Percentiles rank a stretch among this genome's conserved stretches.
Evolutionary conservation across 1,284 basidiomycete species (phyloP).

Genomic region (Ustilago trichophora): DNA sequence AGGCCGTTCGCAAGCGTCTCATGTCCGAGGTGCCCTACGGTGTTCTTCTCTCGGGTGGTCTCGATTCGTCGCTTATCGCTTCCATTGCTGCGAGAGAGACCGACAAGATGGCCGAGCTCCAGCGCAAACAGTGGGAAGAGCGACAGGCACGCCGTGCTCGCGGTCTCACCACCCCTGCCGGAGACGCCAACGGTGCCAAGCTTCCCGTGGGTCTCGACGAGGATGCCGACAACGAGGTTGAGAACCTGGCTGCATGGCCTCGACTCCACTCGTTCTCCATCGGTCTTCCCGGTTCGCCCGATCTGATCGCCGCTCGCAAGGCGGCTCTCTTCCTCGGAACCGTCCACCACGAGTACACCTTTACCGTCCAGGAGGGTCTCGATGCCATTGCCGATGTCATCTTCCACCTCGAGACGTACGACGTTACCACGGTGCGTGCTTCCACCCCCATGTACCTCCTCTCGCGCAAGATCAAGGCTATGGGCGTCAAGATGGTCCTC

Average conservation of each 20-base stretch:
- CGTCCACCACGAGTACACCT: slow-evolving; percentile 96
- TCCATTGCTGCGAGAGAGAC: slow-evolving; percentile 96
- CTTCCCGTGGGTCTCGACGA: slow-evolving; percentile 60
- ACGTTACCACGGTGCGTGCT: slow-evolving; percentile 97
- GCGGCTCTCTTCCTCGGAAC: slow-evolving; percentile 94
- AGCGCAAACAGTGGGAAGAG: slow-evolving; percentile 72
- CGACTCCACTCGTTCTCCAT: slow-evolving; percentile 98
- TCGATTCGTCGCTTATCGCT: slow-evolving; percentile 96
- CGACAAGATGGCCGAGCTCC: slow-evolving; percentile 74
- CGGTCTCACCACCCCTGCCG: slow-evolving; percentile 60
- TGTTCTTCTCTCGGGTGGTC: slow-evolving; percentile 91
- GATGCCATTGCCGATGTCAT: slow-evolving; percentile 98
- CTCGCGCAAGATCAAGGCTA: slow-evolving; percentile 98
- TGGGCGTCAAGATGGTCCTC: slow-evolving; percentile 99
- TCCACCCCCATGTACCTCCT: slow-evolving; percentile 98
- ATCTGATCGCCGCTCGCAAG: slow-evolving; percentile 91
- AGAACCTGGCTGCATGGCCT: slow-evolving; percentile 80
- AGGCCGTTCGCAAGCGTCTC: slow-evolving; percentile 90
- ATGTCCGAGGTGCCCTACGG: slow-evolving; percentile 99
- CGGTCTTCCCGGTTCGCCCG: slow-evolving; percentile 93
- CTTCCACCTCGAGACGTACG: slow-evolving; percentile 98
- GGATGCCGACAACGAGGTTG: slow-evolving; percentile 61
- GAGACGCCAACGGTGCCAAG: slow-evolving; percentile 67
- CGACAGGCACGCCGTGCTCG: slow-evolving; percentile 58
- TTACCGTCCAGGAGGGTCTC: slow-evolving; percentile 97